Conservation (phyloP, 139 green algal genomes). For the Chlorella sorokiniana region DNA sequence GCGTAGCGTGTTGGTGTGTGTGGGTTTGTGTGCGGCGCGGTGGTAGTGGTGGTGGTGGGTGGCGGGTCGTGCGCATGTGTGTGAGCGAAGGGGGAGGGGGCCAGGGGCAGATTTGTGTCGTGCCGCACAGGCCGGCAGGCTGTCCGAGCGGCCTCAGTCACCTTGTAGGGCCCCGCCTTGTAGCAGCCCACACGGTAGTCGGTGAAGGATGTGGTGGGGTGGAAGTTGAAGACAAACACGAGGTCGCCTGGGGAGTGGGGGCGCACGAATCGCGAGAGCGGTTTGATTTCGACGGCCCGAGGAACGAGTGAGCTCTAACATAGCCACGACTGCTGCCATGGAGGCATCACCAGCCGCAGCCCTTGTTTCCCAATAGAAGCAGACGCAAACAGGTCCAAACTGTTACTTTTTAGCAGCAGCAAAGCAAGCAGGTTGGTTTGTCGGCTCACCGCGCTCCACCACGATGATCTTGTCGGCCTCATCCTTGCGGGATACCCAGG, state of each 20-base stretch:
- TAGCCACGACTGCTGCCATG: no score
- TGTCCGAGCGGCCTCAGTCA: background rate
- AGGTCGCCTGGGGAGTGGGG: constrained; percentile 75
- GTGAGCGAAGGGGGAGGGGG: no score
- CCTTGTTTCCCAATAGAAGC: no score
- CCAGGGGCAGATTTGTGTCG: no score
- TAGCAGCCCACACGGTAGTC: constrained; percentile 90
- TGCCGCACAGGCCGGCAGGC: no score
- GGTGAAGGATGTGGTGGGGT: constrained; percentile 87
- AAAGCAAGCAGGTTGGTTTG: no score
- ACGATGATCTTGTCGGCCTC: constrained; percentile 96
- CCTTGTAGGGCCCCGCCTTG: background rate
- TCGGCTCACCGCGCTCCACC: constrained; percentile 74
- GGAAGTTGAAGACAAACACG: constrained; percentile 99
- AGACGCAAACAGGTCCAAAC: background rate
- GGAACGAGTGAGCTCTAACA: no score
- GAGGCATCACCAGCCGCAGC: no score
- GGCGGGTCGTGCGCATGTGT: no score
- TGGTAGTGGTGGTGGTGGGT: background rate
- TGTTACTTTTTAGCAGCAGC: background rate
- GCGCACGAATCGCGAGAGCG: no score
- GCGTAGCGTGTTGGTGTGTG: no score
- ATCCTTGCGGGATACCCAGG: constrained; percentile 80
- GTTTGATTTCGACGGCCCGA: no score
- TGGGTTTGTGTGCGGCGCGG: background rate